Evolutionary conservation across 1,139 yeast species (phyloP), one percentile per base, ranked within the genome.

Genomic region (Protomyces lactucae-debilis): DNA sequence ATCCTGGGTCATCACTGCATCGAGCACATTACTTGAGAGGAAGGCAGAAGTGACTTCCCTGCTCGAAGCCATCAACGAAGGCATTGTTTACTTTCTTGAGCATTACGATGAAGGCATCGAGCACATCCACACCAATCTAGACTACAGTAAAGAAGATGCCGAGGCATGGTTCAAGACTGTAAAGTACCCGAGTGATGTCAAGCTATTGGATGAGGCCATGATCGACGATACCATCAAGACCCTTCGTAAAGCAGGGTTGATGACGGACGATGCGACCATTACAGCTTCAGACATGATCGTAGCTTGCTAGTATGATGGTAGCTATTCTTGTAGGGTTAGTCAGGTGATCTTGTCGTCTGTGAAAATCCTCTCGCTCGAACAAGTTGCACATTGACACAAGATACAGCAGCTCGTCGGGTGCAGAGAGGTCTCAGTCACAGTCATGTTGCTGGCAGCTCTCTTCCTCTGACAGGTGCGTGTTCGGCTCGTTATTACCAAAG

Each of bases 161-260:
- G 75, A 78, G 21, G 86, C 83, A 66, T 90, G 97, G 97, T 77
- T 87, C 67, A 80, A 85, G 68, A 88, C 95, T 0, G 96, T 90
- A 12, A 73, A 78, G 67, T 90, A 89, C 75, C 80, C 82, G 69
- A 70, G 75, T 5, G 75, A 81, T 43, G 80, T 85, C 8, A 80
- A 82, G 1, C 69, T 70, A 16, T 76, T 88, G 37, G 85, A 87
- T 68, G 77, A 81, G 77, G 77, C 78, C 0, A 72, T 72, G 18
- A 82, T 85, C 16, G 75, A 75, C n/a, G 84, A 84, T 69, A 87
- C 93, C 6, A 66, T 68, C 25, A 60, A 40, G 32, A 63, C 68
- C 16, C 54, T 70, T 37, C 51, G 60, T 32, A 65, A 64, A 21
- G 71, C 72, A 3, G 71, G 70, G 10, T 68, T 70, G 37, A 66